Conservation (phyloP, 2,329 filamentous ascomycete genomes). For the Cytospora piceae region DNA sequence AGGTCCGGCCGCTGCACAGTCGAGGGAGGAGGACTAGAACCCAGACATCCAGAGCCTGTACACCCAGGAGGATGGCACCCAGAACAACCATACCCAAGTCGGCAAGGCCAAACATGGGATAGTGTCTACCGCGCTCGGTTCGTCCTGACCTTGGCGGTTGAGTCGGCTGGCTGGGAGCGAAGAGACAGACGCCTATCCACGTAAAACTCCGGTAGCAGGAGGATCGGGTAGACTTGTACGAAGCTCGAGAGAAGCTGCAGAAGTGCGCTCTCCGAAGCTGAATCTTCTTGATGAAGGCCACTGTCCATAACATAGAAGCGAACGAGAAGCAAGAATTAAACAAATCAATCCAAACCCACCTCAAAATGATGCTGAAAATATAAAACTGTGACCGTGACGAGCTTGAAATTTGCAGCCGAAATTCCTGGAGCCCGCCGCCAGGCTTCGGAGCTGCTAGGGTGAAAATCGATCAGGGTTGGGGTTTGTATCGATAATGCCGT, state of each 20-base stretch:
- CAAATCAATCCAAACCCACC: neutral
- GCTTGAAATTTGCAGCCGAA: neutral
- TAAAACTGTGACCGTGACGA: neutral
- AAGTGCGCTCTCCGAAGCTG: neutral
- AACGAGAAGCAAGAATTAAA: neutral
- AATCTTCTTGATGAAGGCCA: neutral
- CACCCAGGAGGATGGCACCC: neutral
- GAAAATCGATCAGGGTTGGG: conserved; percentile 1
- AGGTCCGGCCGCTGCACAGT: neutral
- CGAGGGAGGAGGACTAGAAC: neutral
- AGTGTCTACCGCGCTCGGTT: neutral
- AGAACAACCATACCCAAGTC: neutral
- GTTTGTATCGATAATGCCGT: conserved; percentile 29
- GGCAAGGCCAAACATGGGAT: neutral
- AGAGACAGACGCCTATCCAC: neutral
- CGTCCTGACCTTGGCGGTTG: neutral
- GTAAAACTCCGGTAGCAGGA: neutral
- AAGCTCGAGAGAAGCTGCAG: neutral
- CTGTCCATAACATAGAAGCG: neutral
- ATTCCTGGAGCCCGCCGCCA: neutral
- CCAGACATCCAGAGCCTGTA: neutral
- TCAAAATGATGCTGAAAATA: neutral
- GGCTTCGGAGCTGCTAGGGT: neutral
- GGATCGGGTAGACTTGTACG: neutral
- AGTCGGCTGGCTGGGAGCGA: neutral